Percentiles rank a stretch among this genome's conserved stretches.
phyloP scores from a whole-genome alignment of 768 basidiomycete genomes.

The Russula abietina region DNA sequence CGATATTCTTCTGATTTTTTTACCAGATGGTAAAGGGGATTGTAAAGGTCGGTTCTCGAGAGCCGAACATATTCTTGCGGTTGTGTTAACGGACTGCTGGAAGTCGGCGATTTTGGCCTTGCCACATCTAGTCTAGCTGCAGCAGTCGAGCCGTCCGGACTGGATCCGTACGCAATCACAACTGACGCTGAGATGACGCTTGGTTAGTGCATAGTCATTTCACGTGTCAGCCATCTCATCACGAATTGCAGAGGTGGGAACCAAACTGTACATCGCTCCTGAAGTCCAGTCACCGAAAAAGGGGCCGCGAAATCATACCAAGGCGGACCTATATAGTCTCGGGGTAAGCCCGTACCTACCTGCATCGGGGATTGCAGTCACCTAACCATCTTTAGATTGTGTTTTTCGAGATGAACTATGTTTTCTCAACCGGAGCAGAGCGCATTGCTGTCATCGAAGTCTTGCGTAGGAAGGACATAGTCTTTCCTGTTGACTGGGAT shows the following conservation, averaged over 20 bases:
- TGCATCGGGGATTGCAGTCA: not conserved
- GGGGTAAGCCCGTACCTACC: slow-evolving; percentile 50
- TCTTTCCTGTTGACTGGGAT: slow-evolving; percentile 77
- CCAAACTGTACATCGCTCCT: slow-evolving; percentile 87
- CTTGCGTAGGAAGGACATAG: slow-evolving; percentile 62
- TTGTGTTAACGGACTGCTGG: slow-evolving; percentile 15
- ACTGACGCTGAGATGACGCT: slow-evolving; percentile 69
- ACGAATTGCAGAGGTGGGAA: slow-evolving; percentile 66
- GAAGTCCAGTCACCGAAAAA: slow-evolving; percentile 64
- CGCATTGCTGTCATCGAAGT: slow-evolving; percentile 78
- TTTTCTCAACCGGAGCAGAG: slow-evolving; percentile 76
- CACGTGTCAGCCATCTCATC: not conserved
- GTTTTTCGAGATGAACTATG: slow-evolving; percentile 95
- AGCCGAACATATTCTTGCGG: not conserved
- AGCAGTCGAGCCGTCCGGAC: slow-evolving; percentile 68
- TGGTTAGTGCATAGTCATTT: slow-evolving; percentile 36
- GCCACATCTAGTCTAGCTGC: slow-evolving; percentile 78
- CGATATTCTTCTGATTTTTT: slow-evolving; percentile 1
- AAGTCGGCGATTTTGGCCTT: slow-evolving; percentile 90
- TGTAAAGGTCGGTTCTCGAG: slow-evolving; percentile 53
- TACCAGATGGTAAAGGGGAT: slow-evolving; percentile 69
- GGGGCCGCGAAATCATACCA: slow-evolving; percentile 69
- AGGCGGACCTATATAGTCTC: slow-evolving; percentile 92
- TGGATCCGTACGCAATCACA: slow-evolving; percentile 41
- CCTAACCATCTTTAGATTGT: slow-evolving; percentile 55